A percentile compares a stretch with the other conserved stretches of the same genome.
phyloP scores from a whole-genome alignment of 768 basidiomycete species.

The Porphyrellus cyaneotinctus region DNA sequence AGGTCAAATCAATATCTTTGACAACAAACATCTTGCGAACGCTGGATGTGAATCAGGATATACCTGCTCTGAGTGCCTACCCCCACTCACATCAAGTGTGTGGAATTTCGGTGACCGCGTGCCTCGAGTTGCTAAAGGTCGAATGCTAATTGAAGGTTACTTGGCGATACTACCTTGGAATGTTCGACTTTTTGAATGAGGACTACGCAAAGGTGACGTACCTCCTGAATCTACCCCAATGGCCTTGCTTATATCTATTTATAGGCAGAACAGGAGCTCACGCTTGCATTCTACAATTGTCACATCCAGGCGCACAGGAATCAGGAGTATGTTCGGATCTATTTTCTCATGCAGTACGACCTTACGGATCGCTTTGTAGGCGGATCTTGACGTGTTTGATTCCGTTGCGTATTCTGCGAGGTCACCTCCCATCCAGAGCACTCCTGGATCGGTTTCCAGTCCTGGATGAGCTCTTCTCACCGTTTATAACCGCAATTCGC shows the following conservation, averaged over 20 bases:
- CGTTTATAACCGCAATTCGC: conserved; percentile 78
- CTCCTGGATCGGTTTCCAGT: conserved; percentile 72
- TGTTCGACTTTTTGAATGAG: conserved; percentile 91
- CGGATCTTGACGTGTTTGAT: conserved; percentile 89
- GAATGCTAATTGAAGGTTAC: conserved; percentile 61
- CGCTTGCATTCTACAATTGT: conserved; percentile 83
- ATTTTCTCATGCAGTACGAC: background rate
- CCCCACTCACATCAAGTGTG: conserved; percentile 83
- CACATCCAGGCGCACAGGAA: conserved; percentile 65
- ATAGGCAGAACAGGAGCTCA: conserved; percentile 83
- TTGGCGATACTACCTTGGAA: conserved; percentile 91
- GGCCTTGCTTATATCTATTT: background rate
- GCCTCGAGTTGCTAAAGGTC: conserved; percentile 5
- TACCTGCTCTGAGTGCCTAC: conserved; percentile 71
- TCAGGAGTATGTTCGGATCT: conserved; percentile 61
- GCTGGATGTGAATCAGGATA: conserved; percentile 78
- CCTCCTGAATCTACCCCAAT: background rate
- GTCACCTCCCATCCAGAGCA: conserved; percentile 73
- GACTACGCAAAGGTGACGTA: conserved; percentile 71
- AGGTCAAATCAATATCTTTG: conserved; percentile 90
- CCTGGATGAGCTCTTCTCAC: conserved; percentile 66
- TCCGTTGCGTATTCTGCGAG: conserved; percentile 82
- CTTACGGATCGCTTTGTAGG: conserved; percentile 37
- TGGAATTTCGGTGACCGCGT: conserved; percentile 10
- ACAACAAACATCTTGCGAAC: conserved; percentile 91